Percentiles rank a stretch among this genome's conserved stretches.
Conservation (phyloP, 495 filamentous ascomycete genomes). For the Penicillium cosmopolitanum region DNA sequence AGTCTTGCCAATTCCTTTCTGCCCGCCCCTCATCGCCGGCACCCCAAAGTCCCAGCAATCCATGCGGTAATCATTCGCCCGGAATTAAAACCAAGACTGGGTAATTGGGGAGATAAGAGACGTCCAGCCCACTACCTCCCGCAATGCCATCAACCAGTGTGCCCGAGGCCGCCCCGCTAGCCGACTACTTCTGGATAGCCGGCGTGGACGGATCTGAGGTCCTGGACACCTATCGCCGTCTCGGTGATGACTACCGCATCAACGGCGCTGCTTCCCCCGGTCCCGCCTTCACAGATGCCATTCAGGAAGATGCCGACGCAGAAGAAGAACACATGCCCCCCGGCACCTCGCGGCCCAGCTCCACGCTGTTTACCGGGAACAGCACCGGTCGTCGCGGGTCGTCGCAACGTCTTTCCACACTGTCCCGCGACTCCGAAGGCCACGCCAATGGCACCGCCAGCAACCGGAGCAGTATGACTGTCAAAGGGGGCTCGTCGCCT, state of each 20-base stretch:
- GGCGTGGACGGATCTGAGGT: slow-evolving; percentile 76
- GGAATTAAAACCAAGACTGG: slow-evolving; percentile 13
- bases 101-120: slow-evolving; percentile 12
- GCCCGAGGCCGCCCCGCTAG: slow-evolving; percentile 71
- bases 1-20: slow-evolving; percentile 7
- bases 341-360: slow-evolving; percentile 53
- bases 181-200: slow-evolving; percentile 99
- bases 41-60: slow-evolving; percentile 19
- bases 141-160: slow-evolving; percentile 35
- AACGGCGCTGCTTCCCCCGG: slow-evolving; percentile 49
- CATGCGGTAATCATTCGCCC: slow-evolving; percentile 41
- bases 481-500: slow-evolving; percentile 60
- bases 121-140: neutral
- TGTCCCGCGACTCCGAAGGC: slow-evolving; percentile 57
- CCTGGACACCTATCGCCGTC: slow-evolving; percentile 46
- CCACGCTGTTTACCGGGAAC: slow-evolving; percentile 46
- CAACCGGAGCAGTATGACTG: slow-evolving; percentile 87
- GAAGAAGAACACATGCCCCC: slow-evolving; percentile 52
- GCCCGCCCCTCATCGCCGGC: slow-evolving; percentile 3
- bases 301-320: slow-evolving; percentile 77
- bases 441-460: slow-evolving; percentile 67
- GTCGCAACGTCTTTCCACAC: slow-evolving; percentile 67
- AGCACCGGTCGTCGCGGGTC: slow-evolving; percentile 61
- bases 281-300: slow-evolving; percentile 70
- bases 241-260: slow-evolving; percentile 57